Evolutionary conservation across 192 early-diverging fungal species (phyloP).

Genomic region (Glomus cerebriforme): DNA sequence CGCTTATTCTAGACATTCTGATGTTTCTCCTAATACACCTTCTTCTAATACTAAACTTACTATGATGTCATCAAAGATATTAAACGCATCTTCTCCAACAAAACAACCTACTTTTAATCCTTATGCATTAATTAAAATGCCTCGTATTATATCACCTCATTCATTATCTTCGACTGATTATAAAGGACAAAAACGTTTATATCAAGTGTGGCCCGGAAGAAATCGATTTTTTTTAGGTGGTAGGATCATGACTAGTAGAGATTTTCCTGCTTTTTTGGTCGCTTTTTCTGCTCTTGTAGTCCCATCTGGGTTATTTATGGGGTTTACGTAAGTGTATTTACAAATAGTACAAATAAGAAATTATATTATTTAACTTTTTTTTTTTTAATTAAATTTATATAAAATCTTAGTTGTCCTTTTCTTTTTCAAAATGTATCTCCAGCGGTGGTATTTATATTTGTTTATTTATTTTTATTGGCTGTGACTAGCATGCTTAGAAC

Average conservation of each 20-base stretch:
- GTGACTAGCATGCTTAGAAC: conserved; percentile 72
- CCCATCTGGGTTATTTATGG: conserved; percentile 62
- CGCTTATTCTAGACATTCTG: conserved; percentile 9
- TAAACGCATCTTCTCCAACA: neutral
- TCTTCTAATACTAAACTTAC: neutral
- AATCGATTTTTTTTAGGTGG: conserved; percentile 67
- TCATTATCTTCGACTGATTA: neutral
- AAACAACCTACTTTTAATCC: neutral
- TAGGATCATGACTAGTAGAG: conserved; percentile 65
- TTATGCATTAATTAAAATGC: neutral
- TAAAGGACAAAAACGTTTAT: conserved; percentile 28
- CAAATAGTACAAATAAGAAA: neutral
- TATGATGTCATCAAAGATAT: neutral
- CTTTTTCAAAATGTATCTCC: conserved; percentile 63
- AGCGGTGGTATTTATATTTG: conserved; percentile 66
- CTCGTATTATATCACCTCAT: neutral
- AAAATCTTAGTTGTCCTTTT: conserved; percentile 59
- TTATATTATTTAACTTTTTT: neutral
- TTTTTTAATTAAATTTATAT: neutral
- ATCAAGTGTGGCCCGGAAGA: conserved; percentile 53
- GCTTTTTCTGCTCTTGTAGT: conserved; percentile 56
- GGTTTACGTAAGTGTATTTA: conserved; percentile 46
- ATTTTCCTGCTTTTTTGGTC: conserved; percentile 62
- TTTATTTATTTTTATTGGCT: conserved; percentile 62
- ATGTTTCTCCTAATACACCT: neutral